Evolutionary conservation across 768 basidiomycete genomes (phyloP), one percentile per base, ranked within the genome.

Genomic region (Amyloporia xantha): DNA sequence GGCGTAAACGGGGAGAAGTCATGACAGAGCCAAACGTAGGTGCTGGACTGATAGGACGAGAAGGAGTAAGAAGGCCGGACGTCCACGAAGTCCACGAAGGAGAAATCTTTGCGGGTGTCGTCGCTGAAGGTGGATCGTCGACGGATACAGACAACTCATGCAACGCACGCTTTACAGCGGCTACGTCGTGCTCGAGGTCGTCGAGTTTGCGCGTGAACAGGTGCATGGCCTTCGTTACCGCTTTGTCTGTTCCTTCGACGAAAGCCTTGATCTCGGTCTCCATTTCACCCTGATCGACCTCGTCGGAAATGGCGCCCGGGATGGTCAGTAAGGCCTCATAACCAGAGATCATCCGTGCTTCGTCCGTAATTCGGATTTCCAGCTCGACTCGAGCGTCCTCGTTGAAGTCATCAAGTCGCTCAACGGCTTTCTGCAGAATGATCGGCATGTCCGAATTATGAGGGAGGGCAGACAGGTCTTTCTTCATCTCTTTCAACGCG

Each of bases 371-470:
- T 20, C 79, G 77, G 35, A 91, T 91, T 66, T 91, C 89, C 19
- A 92, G 67, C 60, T 91, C 89, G 9, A 92, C 89, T 1, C 86
- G 78, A 1, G 79, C 79, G 54, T 91, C 89, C 60, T 91, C 89
- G 4, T 77, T 77, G 59, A 76, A 86, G 60, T 92, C 86, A 46
- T 79, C 72, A 37, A 92, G 70, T 6, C 88, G 72, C 21, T 78
- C 71, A 15, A 86, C 65, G 4, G 79, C 82, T 0, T 69, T 70
- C 17, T 66, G 66, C 3, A 91, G 57, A 13, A 79, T 62, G 6
- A 60, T 26, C 15, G 48, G 41, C 42, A 51, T 52, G 17, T 59
- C 53, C 5, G 60, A 41, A 9, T 51, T 45, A 10, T 54, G 28
- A 2, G 64, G 53, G 5, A 66, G 42, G 2, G 49, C 52, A 17